Evolutionary conservation across 2,329 filamentous ascomycete species (phyloP), one percentile per base, ranked within the genome.

Genomic region (Sporothrix sp.): DNA sequence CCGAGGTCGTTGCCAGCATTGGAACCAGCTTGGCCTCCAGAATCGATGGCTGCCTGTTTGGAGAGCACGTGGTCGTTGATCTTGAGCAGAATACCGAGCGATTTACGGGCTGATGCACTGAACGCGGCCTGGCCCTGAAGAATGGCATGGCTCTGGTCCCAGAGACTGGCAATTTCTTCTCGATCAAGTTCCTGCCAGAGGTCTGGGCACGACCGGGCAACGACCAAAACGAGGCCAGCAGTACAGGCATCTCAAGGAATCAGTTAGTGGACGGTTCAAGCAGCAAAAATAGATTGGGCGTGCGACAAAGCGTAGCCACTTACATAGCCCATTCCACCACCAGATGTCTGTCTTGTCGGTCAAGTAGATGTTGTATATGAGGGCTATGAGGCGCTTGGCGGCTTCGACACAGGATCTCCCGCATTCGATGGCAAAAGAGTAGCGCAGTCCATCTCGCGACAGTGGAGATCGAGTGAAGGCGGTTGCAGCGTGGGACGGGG

Each of bases 261-360:
- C 10, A 7, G 33, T 38, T 21, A 37, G 44, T 11, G n/a, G 6
- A 1, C 25, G 10, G 8, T 6, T 8, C 25, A 18, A n/a, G 8
- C 7, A n/a, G 5, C 4, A 23, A 16, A 6, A 3, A n/a, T n/a
- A n/a, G n/a, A n/a, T n/a, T n/a, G n/a, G n/a, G n/a, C n/a, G n/a
- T n/a, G n/a, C n/a, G n/a, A n/a, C n/a, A n/a, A n/a, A n/a, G n/a
- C n/a, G n/a, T n/a, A n/a, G n/a, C n/a, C 28, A 13, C 51, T 7
- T 25, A 53, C 51, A 54, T 11, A 54, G 32, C 9, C 39, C 52
- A 14, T 54, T 54, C 52, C 52, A 54, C 52, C 52, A 54, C 52
- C 52, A 54, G 14, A 48, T 47, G 18, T 48, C 50, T 1, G 50
- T 44, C 23, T 37, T 37, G 18, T 52, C 45, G 3, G 45, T 50